Evolutionary conservation across 768 basidiomycete genomes (phyloP).

Genomic region (Cubamyces sp.): DNA sequence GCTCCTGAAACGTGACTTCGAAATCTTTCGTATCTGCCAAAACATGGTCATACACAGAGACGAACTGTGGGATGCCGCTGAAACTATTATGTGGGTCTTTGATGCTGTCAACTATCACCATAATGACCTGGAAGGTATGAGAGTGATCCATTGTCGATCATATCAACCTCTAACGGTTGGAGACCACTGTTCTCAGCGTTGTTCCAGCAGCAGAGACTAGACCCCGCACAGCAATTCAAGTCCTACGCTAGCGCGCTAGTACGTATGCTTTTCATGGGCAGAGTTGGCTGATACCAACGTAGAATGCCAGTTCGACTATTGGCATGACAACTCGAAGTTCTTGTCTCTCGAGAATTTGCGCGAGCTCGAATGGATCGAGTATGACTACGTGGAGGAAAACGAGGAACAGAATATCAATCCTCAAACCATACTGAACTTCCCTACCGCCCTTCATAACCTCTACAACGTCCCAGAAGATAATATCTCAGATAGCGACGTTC

Average conservation of each 20-base stretch:
- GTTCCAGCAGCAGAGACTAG: constrained; percentile 35
- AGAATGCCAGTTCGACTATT: constrained; percentile 20
- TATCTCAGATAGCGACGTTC: constrained; percentile 26
- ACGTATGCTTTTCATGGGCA: neutral
- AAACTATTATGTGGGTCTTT: constrained; percentile 28
- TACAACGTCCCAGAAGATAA: constrained; percentile 24
- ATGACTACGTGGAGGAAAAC: constrained; percentile 31
- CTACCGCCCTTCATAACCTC: constrained; percentile 14
- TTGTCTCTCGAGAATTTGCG: constrained; percentile 11
- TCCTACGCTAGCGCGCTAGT: constrained; percentile 36
- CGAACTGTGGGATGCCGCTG: constrained; percentile 34
- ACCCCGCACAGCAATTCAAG: constrained; percentile 32
- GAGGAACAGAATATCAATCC: constrained; percentile 29
- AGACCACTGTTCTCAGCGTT: constrained; percentile 23
- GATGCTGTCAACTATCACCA: constrained; percentile 31
- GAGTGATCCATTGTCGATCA: neutral
- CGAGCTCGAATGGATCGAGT: neutral
- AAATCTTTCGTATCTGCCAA: constrained; percentile 36
- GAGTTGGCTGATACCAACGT: neutral
- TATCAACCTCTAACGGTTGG: neutral
- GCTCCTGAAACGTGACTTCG: constrained; percentile 38
- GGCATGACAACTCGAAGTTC: constrained; percentile 11
- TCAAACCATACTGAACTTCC: constrained; percentile 30
- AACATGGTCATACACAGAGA: constrained; percentile 34
- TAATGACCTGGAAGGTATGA: constrained; percentile 31